Evolutionary conservation across 805 yeast genomes (phyloP).

Genomic region (Helenozyma rhizophorensis): DNA sequence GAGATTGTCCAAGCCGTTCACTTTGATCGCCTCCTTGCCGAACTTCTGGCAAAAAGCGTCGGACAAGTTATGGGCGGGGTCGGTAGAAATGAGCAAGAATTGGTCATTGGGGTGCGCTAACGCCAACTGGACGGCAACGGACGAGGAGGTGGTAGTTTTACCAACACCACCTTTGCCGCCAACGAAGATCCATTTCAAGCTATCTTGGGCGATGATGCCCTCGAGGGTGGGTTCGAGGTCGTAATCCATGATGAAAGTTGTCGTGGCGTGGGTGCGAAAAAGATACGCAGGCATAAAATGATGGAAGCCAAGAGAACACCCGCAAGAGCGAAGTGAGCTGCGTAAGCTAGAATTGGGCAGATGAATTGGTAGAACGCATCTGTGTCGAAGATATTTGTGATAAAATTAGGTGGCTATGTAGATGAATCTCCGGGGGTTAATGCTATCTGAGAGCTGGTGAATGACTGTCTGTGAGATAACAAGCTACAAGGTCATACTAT

Average conservation of each 20-base stretch:
- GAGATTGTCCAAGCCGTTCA: slow-evolving; percentile 81
- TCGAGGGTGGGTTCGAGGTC: slow-evolving; percentile 69
- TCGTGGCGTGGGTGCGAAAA: too few relatives aligned
- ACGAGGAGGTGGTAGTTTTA: slow-evolving; percentile 94
- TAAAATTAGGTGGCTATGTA: too few relatives aligned
- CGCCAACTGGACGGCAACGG: slow-evolving; percentile 92
- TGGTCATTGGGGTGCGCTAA: slow-evolving; percentile 71
- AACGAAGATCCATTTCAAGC: slow-evolving; percentile 92
- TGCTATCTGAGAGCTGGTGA: too few relatives aligned
- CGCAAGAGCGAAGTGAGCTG: too few relatives aligned
- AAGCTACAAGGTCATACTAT: too few relatives aligned
- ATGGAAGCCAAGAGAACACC: too few relatives aligned
- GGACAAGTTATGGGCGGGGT: slow-evolving; percentile 96
- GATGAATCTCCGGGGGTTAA: too few relatives aligned
- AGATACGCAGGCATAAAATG: too few relatives aligned
- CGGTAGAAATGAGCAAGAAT: slow-evolving; percentile 88
- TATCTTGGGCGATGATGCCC: slow-evolving; percentile 57
- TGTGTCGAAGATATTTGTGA: too few relatives aligned
- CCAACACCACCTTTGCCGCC: slow-evolving; percentile 99
- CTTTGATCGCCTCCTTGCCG: slow-evolving; percentile 93
- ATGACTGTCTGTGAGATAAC: too few relatives aligned
- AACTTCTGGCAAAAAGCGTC: slow-evolving; percentile 99
- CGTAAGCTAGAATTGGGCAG: too few relatives aligned
- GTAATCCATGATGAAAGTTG: slow-evolving; percentile 44
- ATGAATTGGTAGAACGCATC: too few relatives aligned